Evolutionary conservation across 805 yeast genomes (phyloP), one percentile per base, ranked within the genome.

Genomic region (Jamesozyma lodderae): DNA sequence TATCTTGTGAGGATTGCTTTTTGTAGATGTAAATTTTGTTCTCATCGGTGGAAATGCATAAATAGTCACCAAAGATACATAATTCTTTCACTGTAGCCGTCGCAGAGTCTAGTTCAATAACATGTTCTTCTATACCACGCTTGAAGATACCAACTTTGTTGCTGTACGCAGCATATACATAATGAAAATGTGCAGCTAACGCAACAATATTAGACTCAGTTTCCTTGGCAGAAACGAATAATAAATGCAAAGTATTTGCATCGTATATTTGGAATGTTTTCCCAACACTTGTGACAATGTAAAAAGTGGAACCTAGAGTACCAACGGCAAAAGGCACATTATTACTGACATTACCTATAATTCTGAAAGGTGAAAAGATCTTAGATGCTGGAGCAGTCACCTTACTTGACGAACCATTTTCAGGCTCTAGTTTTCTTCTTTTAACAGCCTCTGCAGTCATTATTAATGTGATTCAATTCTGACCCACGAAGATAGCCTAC

Each of bases 201-300:
- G 80, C 73, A 19, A 80, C 75, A 46, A 90, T 87, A 41, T 75
- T 72, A 6, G 75, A 55, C 0, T 79, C 71, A 0, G 95, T 81
- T 57, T 83, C 90, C 16, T 72, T 73, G 46, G 77, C 83, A 0
- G 95, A 84, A 10, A 90, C 94, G 61, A 92, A 90, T 17, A 90
- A 64, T 45, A 90, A 66, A 48, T 84, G 92, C 44, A 90, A 66
- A 6, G 83, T 85, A 23, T 90, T 77, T 51, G 83, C 95, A 64
- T 92, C 98, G 54, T 83, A 92, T 21, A 92, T 85, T 59, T 90
- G 97, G 65, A 92, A 85, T 1, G 90, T 72, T 37, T 77, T 70
- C 3, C 96, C 97, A 17, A 92, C 95, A 32, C 84, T 78, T 0
- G 97, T 90, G 14, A 81, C 94, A 28, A 86, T 75, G 52, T 88